Evolutionary conservation across 805 yeast species (phyloP), one percentile per base, ranked within the genome.

Genomic region (Candida berthetii): DNA sequence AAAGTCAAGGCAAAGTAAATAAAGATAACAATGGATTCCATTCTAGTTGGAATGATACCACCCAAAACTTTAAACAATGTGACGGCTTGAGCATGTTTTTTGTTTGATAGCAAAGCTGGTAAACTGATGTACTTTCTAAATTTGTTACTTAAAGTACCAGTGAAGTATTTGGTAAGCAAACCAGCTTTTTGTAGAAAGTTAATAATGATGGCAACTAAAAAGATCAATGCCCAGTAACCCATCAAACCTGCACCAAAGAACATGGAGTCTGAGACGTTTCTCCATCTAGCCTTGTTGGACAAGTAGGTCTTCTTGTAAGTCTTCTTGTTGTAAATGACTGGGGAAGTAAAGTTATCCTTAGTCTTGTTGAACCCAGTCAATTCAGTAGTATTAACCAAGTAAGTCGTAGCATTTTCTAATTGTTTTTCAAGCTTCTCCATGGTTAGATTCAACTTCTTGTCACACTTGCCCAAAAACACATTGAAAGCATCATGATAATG

Each of bases 211-310:
- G 74, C 66, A 19, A 69, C 24, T 1, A 76, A 34, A 41, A 74
- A 49, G 33, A 78, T 58, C 1, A 64, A 39, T 4, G 62, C 71
- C 80, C 81, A 76, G 47, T 70, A 75, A 0, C 73, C 71, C 18
- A 78, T 42, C 31, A 69, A 47, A 2, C 68, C 77, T 13, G 68
- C 60, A 34, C 76, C 82, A 51, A 71, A 58, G 44, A 59, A 65
- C 24, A 74, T 64, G 3, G 80, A 72, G 18, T 60, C 60, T 41
- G 65, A 67, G 7, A 55, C 37, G 44, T 68, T 70, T 14, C 57
- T 53, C 38, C 45, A 66, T 52, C 72, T 61, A 29, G 47, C 42
- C 18, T 48, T 44, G 33, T 50, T 47, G 9, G 67, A 53, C 2
- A 29, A 19, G 43, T 52, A 61, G 15, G 55, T 52, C 14, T 50